A percentile compares a stretch with the other conserved stretches of the same genome.
phyloP scores from a whole-genome alignment of 1,284 basidiomycete genomes.

The Leccinum griseonigrum region DNA sequence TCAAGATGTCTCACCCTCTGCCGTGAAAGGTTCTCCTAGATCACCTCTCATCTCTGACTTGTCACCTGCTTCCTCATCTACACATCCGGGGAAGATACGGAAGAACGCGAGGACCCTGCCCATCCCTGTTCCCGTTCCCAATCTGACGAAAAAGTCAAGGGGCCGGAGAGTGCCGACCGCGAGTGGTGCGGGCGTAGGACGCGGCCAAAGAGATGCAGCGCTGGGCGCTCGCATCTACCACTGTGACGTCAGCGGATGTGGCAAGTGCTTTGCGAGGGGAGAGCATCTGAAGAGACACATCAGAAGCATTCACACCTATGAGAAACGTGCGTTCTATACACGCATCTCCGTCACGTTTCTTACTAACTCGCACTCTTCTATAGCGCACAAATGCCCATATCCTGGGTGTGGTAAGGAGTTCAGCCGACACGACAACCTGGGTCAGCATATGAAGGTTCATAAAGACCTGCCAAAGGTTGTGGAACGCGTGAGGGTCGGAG shows the following conservation, averaged over 20 bases:
- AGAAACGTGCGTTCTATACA: slow-evolving; percentile 51
- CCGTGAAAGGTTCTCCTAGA: slow-evolving; percentile 30
- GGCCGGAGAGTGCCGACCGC: slow-evolving; percentile 69
- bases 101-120: slow-evolving; percentile 43
- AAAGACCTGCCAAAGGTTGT: slow-evolving; percentile 37
- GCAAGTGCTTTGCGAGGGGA: slow-evolving; percentile 68
- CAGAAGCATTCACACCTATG: slow-evolving; percentile 63
- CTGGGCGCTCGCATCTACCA: slow-evolving; percentile 59
- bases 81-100: slow-evolving; percentile 32
- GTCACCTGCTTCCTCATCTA: slow-evolving; percentile 24
- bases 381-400: slow-evolving; percentile 76
- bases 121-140: slow-evolving; percentile 66
- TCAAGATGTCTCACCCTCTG: slow-evolving; percentile 30
- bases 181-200: slow-evolving; percentile 24
- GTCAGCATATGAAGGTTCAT: slow-evolving; percentile 73
- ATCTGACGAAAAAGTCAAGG: slow-evolving; percentile 69
- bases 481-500: slow-evolving; percentile 27
- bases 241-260: slow-evolving; percentile 73
- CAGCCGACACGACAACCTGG: slow-evolving; percentile 82
- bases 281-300: slow-evolving; percentile 69
- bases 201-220: slow-evolving; percentile 31
- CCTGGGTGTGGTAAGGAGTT: slow-evolving; percentile 80
- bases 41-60: slow-evolving; percentile 32
- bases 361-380: slow-evolving; percentile 9
- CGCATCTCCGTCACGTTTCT: slow-evolving; percentile 6